Percentiles rank a stretch among this genome's conserved stretches.
Evolutionary conservation across 176 grass and related monocot genomes (phyloP).

Genomic region (Triticum monococcum): DNA sequence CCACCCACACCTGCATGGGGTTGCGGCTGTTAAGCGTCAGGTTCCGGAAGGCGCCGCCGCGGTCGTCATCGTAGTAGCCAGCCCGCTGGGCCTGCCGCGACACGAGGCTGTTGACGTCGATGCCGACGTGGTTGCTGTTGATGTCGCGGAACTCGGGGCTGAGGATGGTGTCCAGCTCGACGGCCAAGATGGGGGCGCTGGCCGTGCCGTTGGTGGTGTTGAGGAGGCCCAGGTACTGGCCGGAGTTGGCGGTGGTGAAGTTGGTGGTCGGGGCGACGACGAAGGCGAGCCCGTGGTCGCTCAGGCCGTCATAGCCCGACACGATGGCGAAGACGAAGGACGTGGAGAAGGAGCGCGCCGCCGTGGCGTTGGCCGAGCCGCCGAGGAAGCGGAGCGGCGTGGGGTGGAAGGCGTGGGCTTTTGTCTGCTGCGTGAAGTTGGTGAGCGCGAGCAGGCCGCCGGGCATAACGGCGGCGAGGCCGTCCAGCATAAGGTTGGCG

Average conservation of each 20-base stretch:
- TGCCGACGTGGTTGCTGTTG: constrained; percentile 58
- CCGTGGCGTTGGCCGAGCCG: neutral
- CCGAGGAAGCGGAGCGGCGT: neutral
- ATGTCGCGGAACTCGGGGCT: constrained; percentile 40
- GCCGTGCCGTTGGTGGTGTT: neutral
- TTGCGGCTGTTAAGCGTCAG: neutral
- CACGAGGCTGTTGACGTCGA: constrained; percentile 54
- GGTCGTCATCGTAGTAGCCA: neutral
- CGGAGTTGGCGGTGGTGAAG: neutral
- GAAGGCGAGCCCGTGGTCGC: constrained; percentile 29
- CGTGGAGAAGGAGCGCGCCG: constrained; percentile 2
- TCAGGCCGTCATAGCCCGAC: neutral
- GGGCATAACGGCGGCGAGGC: neutral
- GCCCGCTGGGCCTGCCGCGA: neutral
- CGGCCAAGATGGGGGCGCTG: constrained; percentile 21
- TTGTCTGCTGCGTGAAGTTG: neutral
- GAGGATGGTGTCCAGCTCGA: constrained; percentile 36
- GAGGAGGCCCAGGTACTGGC: constrained; percentile 22
- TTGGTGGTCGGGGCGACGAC: constrained; percentile 4
- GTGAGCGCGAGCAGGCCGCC: neutral
- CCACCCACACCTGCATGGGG: neutral
- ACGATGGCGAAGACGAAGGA: constrained; percentile 36
- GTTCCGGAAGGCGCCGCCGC: neutral
- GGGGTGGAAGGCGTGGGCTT: neutral
- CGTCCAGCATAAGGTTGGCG: neutral